Evolutionary conservation across 2,329 filamentous ascomycete species (phyloP).

Genomic region (Arachnomyces sp.): DNA sequence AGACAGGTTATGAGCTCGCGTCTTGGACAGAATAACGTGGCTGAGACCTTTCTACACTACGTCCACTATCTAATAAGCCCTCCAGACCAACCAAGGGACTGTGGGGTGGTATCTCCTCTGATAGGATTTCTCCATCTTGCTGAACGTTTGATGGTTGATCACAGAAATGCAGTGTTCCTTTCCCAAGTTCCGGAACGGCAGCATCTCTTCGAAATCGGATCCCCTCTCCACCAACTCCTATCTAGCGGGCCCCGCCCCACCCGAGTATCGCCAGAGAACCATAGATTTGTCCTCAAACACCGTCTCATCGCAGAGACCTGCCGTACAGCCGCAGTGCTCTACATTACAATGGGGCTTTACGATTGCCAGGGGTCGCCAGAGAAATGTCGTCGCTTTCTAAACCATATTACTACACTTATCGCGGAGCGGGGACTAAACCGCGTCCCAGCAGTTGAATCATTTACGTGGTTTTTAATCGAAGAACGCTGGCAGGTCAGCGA

Average conservation of each 20-base stretch:
- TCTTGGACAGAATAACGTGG: constrained; percentile 16
- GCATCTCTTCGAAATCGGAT: constrained; percentile 28
- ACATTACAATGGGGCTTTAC: constrained; percentile 31
- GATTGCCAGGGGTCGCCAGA: constrained; percentile 24
- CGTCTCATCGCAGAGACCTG: constrained; percentile 27
- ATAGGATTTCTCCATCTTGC: constrained; percentile 29
- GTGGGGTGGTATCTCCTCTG: constrained; percentile 17
- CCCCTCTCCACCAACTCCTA: constrained; percentile 31
- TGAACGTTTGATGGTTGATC: constrained; percentile 26
- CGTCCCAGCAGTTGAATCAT: constrained; percentile 31
- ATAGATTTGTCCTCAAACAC: constrained; percentile 29
- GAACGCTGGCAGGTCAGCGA: constrained; percentile 21
- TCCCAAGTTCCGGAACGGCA: constrained; percentile 22
- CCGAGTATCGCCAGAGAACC: constrained; percentile 27
- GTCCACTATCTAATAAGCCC: constrained; percentile 23
- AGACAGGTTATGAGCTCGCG: constrained; percentile 25
- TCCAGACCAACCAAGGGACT: constrained; percentile 14
- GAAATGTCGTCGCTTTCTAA: constrained; percentile 28
- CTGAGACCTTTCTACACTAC: constrained; percentile 29
- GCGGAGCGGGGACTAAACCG: constrained; percentile 26
- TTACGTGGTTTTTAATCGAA: constrained; percentile 33
- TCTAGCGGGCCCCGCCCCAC: constrained; percentile 35
- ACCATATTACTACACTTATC: constrained; percentile 18
- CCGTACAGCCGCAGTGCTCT: constrained; percentile 31
- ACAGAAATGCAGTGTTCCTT: constrained; percentile 21